Evolutionary conservation across 352 stramenopile genomes (phyloP).

Genomic region (Globisporangium camurandrum): DNA sequence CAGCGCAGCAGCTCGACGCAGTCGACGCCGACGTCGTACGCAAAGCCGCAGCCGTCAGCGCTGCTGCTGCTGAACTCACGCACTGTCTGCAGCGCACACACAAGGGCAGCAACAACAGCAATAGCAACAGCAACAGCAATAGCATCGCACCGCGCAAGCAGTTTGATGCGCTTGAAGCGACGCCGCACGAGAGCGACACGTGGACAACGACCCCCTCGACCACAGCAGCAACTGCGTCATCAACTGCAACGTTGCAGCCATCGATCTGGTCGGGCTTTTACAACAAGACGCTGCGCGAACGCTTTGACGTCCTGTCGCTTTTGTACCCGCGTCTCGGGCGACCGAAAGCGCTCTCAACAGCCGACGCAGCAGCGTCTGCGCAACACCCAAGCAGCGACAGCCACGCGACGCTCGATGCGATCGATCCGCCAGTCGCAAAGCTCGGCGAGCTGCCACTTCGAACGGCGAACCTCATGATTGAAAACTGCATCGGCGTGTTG

Average conservation of each 20-base stretch:
- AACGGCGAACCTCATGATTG: constrained; percentile 84
- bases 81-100: constrained; percentile 7
- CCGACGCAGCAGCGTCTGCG: too few relatives aligned
- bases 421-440: constrained; percentile 31
- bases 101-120: constrained; percentile 2
- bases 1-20: constrained; percentile 16
- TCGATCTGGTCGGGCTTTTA: constrained; percentile 86
- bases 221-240: constrained; percentile 1
- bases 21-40: constrained; percentile 1
- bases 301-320: constrained; percentile 75
- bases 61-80: constrained; percentile 19
- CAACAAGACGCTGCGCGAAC: constrained; percentile 83
- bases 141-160: constrained; percentile 17
- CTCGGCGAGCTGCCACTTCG: constrained; percentile 67
- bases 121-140: background rate
- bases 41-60: constrained; percentile 9
- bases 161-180: constrained; percentile 40
- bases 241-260: constrained; percentile 35
- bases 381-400: constrained; percentile 8
- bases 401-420: constrained; percentile 8
- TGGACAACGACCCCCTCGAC: constrained; percentile 13
- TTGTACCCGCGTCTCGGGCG: constrained; percentile 71
- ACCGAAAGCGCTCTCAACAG: constrained; percentile 30
- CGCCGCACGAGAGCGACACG: constrained; percentile 23
- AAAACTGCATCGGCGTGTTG: constrained; percentile 85